A percentile compares a stretch with the other conserved stretches of the same genome.
phyloP scores from a whole-genome alignment of 2,329 filamentous ascomycete species.

The Clonostachys solani region DNA sequence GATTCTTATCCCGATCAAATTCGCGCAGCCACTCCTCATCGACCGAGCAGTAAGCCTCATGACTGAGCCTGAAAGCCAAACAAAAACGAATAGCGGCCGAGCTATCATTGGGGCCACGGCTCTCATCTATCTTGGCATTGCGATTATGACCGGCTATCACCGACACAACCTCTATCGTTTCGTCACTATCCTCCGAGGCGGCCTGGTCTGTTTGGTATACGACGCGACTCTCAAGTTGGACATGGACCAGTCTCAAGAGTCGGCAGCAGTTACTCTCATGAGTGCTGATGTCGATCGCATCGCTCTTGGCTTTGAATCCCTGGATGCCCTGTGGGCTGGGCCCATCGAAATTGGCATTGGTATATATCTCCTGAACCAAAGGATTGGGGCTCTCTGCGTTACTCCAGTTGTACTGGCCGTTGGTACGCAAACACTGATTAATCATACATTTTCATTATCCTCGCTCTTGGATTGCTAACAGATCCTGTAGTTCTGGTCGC shows the following conservation, averaged over 20 bases:
- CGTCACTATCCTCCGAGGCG: constrained; percentile 22
- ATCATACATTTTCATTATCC: too few species aligned
- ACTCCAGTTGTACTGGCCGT: constrained; percentile 30
- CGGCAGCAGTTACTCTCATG: constrained; percentile 40
- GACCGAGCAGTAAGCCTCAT: constrained; percentile 26
- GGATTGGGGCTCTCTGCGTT: constrained; percentile 41
- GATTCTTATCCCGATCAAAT: constrained; percentile 30
- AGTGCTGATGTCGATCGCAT: constrained; percentile 40
- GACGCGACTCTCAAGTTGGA: constrained; percentile 22
- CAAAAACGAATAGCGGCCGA: constrained; percentile 3
- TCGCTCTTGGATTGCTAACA: too few species aligned
- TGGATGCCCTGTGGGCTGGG: constrained; percentile 18
- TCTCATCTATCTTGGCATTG: constrained; percentile 11
- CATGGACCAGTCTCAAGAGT: constrained; percentile 23
- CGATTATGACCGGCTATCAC: constrained; percentile 16
- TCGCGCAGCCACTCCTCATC: constrained; percentile 35
- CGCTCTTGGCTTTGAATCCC: constrained; percentile 27
- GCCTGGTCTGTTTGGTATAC: constrained; percentile 24
- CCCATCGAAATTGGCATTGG: constrained; percentile 35
- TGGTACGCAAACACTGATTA: too few species aligned
- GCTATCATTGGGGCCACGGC: constrained; percentile 8
- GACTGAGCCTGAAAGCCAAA: neutral
- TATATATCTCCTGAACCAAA: constrained; percentile 38
- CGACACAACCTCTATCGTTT: constrained; percentile 32
- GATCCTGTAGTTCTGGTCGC: neutral